Base-by-base conservation (phyloP, 2,329 filamentous ascomycete genomes). In the Fusarium verticillioides region DNA sequence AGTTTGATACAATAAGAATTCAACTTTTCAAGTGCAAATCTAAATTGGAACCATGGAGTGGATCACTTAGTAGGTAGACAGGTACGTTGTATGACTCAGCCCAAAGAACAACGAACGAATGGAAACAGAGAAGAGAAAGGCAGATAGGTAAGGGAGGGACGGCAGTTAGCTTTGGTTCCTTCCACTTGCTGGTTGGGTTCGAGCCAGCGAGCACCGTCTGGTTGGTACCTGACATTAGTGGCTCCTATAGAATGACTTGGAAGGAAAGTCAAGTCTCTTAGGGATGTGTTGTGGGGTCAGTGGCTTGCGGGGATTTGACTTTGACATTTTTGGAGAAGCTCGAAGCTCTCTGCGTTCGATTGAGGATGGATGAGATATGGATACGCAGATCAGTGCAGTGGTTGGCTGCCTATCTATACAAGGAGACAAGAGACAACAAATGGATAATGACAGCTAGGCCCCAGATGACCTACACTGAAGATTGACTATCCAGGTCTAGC, bases 151-250 rank as follows among this genome's bases (percentile, higher is more conserved):
- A 67, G 39, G 39, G 19, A 69, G 42, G 60, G 43, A 54, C 60
- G 66, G 66, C 62, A 60, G 65, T 63, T 54, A 42, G 53, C 47
- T 68, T 62, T 64, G 65, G 60, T 62, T 67, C 69, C 70, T 73
- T 53, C 46, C 59, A 66, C 53, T 58, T 61, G 62, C 36, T 63
- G 39, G 59, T 61, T 46, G 46, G 64, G 60, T 60, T 73, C 60
- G 70, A 67, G 69, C 58, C 54, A 62, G 53, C 44, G 56, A 74
- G 71, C 59, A 47, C 69, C 69, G 43, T 62, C 70, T 65, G 63
- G 66, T 49, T 71, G 70, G 73, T 77, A 77, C 74, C 74, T 77
- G 44, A 67, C 75, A 77, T 77, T 77, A 77, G 74, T 72, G 75
- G 59, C 67, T 70, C 65, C 40, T 40, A 56, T 67, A 62, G 52